Evolutionary conservation across 768 basidiomycete genomes (phyloP), one percentile per base, ranked within the genome.

Genomic region (Phaeotremella skinneri): DNA sequence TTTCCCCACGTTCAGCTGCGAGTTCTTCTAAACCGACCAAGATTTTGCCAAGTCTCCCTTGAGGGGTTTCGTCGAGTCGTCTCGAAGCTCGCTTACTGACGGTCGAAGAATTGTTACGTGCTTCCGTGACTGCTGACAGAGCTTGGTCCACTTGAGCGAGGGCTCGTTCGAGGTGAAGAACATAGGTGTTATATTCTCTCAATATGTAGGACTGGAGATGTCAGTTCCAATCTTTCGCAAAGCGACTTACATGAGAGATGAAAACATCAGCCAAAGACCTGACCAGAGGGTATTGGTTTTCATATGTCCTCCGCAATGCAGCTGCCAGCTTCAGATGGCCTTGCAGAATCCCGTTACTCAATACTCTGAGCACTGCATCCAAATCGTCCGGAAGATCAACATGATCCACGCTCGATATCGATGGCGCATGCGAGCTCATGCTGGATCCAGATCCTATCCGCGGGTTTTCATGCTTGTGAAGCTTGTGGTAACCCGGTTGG

Each of bases 231-330:
- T 39, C 9, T 39, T 9, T 39, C 42, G 55, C 39, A 52, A 53
- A 23, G 30, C 47, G 61, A 82, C 88, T 78, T 74, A 94, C 92
- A 79, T 90, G 91, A 9, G 87, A 84, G 23, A 92, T 89, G 77
- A 97, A 97, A n/a, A 97, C 90, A 68, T 97, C 93, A 55, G 93
- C 92, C 37, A 97, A 82, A 27, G 87, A 89, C 52, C 93, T 82
- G 32, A 97, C 93, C 32, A 97, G 82, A 14, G 93, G 93, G 72
- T 89, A 98, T 66, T 97, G 93, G 66, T 96, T 91, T 55, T 94
- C 91, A 63, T 97, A 98, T 41, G 92, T 83, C 78, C 89, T 92
- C 72, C 84, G 84, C 66, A 99, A 78, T 21, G 88, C 89, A 51
- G 89, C 88, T 53, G 86, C 88, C 31, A 99, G 82, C 65, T 86